Conservation (phyloP, 148 eudicot species). For the Gaultheria prostrata region DNA sequence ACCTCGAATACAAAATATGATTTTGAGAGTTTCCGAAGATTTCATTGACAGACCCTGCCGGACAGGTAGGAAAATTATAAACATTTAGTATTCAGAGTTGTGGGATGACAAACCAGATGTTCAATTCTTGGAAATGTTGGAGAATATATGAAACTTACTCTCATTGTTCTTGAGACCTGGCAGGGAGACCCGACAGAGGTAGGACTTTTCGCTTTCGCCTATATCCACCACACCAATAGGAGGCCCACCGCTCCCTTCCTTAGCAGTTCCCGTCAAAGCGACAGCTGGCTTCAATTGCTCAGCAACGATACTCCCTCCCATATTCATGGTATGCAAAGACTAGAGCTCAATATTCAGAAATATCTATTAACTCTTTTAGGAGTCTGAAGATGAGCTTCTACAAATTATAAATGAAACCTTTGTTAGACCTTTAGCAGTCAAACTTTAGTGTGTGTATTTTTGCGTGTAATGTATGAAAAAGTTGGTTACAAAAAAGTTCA, state of each 20-base stretch:
- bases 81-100: too few species aligned
- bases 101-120: not conserved
- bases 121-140: not conserved
- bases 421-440: not conserved
- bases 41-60: too few species aligned
- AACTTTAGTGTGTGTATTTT: too few species aligned
- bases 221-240: conserved; percentile 22
- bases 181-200: conserved; percentile 25
- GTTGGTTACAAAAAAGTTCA: not conserved
- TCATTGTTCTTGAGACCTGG: conserved; percentile 28
- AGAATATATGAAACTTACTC: conserved; percentile 14
- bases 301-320: not conserved
- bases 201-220: conserved; percentile 19
- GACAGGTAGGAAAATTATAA: too few species aligned
- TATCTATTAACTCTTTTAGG: not conserved
- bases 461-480: not conserved
- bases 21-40: too few species aligned
- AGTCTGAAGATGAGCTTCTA: conserved; percentile 1
- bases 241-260: conserved; percentile 22
- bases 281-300: conserved; percentile 18
- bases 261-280: conserved; percentile 22
- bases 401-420: not conserved
- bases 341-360: conserved; percentile 11
- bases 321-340: not conserved
- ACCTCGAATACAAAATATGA: too few species aligned